A percentile compares a stretch with the other conserved stretches of the same genome.
Evolutionary conservation across 306 rosid genomes (phyloP).

Genomic region (Ormosia emarginata): DNA sequence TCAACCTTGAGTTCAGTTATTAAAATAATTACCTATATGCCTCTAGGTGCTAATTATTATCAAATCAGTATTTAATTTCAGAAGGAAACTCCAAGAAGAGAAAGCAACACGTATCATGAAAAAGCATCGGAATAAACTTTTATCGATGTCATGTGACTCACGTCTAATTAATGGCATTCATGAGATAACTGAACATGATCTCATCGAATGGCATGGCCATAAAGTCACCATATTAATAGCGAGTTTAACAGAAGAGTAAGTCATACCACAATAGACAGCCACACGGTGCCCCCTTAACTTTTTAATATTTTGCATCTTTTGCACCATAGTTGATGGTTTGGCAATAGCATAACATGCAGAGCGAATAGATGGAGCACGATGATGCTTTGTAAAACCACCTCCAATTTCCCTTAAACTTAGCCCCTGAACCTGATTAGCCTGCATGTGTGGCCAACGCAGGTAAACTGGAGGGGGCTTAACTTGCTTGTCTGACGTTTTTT

Average conservation of each 20-base stretch:
- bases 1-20: not conserved
- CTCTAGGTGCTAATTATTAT: not conserved
- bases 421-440: slow-evolving; percentile 83
- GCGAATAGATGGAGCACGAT: slow-evolving; percentile 82
- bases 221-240: slow-evolving; percentile 12
- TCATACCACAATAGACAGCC: slow-evolving; percentile 91
- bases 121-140: slow-evolving; percentile 1
- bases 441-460: slow-evolving; percentile 88
- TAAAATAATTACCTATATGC: not conserved
- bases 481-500: slow-evolving; percentile 35
- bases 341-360: slow-evolving; percentile 91
- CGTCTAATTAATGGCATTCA: slow-evolving; percentile 23
- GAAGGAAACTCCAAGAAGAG: slow-evolving; percentile 12
- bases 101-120: not conserved
- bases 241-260: slow-evolving; percentile 26
- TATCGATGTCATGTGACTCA: slow-evolving; percentile 10
- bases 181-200: slow-evolving; percentile 4
- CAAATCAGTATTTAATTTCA: slow-evolving; percentile 10
- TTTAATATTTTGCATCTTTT: slow-evolving; percentile 78
- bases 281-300: slow-evolving; percentile 86
- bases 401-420: slow-evolving; percentile 79
- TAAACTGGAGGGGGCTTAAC: slow-evolving; percentile 57
- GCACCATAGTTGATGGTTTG: slow-evolving; percentile 88
- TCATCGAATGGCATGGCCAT: slow-evolving; percentile 5
- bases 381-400: slow-evolving; percentile 84